Evolutionary conservation across 305 asterid species (phyloP), one percentile per base, ranked within the genome.

Genomic region (Fraxinus angustifolia): DNA sequence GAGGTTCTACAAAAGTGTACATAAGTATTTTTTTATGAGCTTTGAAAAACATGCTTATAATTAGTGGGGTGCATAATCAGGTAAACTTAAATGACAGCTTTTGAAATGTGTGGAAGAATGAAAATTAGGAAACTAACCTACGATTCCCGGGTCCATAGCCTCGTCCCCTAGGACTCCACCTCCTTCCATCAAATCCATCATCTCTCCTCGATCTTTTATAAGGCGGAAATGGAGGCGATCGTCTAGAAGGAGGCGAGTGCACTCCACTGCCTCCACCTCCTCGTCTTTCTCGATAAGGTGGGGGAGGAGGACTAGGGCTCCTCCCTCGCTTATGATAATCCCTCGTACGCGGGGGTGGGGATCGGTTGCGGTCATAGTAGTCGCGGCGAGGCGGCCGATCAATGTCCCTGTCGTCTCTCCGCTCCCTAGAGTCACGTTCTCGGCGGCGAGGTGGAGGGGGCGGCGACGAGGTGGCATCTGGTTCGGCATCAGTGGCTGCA

Each of bases 291-390:
- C 94, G 90, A 74, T 87, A 91, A 35, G 91, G 92, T 3, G 97
- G 98, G 0, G 98, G 96, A 33, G 98, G 98, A 77, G 96, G 97
- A 77, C 98, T 94, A 16, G 92, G 87, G 77, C 97, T 94, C 79
- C 98, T 80, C 30, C 94, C 93, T 19, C 98, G 89, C 88, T 94
- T 94, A 34, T 88, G 87, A 80, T 86, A 90, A 45, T 92, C 98
- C 80, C 97, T 91, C 8, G 91, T 90, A 14, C 96, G 88, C 30
- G 89, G 87, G 2, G 91, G 93, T 6, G 95, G 93, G 77, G 98
- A 92, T 23, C 98, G 91, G 76, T 91, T 90, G 60, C 98, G 93
- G 83, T 91, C 96, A 72, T 91, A 85, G 83, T 87, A 85, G 12
- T 93, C 97, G 11, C 97, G 90, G 11, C 97, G 94, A 16, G 90